Percentiles rank a stretch among this genome's conserved stretches.
These are phyloP conservation scores for Parsonsia alboflavescens DNA, from an alignment of 257 asterid species.

Conservation along the genomic window DNA sequence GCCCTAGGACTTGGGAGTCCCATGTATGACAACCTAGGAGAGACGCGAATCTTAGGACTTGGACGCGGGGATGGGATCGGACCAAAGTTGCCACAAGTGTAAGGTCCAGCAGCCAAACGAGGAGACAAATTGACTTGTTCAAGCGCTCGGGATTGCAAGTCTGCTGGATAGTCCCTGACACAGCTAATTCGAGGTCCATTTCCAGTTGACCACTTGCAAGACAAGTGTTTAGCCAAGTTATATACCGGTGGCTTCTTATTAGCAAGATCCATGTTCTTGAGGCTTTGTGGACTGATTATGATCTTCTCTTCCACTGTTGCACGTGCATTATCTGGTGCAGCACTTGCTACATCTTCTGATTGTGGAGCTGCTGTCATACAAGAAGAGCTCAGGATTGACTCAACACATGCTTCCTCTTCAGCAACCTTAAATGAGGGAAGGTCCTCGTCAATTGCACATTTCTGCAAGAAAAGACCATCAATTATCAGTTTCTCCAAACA, in stretches of 20 bases:
- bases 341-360: constrained; percentile 17
- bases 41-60: constrained; percentile 68
- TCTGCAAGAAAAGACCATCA: constrained; percentile 40
- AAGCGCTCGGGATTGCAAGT: constrained; percentile 75
- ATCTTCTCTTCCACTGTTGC: constrained; percentile 18
- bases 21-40: constrained; percentile 82
- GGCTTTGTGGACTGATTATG: constrained; percentile 9
- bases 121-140: constrained; percentile 93
- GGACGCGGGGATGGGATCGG: constrained; percentile 98
- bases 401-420: constrained; percentile 25
- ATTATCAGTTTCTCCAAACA: neutral
- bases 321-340: constrained; percentile 13
- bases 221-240: constrained; percentile 56
- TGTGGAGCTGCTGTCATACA: constrained; percentile 19
- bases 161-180: constrained; percentile 79
- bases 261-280: constrained; percentile 20
- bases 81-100: constrained; percentile 36
- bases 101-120: constrained; percentile 43
- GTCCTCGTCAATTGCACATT: constrained; percentile 77
- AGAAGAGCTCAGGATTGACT: constrained; percentile 4
- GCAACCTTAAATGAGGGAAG: constrained; percentile 31
- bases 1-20: constrained; percentile 92
- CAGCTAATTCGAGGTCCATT: constrained; percentile 88
- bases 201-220: constrained; percentile 87
- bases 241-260: constrained; percentile 18